Base-by-base conservation (phyloP, 2,329 filamentous ascomycete species). In the Trichocomaceae sp. region DNA sequence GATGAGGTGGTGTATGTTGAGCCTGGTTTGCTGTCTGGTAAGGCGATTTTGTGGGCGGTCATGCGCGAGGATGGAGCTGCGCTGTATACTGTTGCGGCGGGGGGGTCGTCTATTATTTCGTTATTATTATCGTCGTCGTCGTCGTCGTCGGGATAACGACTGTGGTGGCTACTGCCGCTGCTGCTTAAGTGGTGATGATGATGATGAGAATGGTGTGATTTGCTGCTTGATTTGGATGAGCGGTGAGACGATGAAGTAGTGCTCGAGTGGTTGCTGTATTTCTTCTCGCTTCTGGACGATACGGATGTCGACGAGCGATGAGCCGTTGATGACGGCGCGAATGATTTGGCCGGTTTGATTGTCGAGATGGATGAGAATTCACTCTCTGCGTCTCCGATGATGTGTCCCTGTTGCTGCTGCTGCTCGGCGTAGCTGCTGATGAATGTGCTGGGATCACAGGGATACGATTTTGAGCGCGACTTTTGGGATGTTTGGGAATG, bases 391-490 rank as follows among this genome's bases (percentile, higher is more conserved):
- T 65, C 56, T 50, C 60, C 50, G 20, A 54, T 54, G 12, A 54
- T 50, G 35, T 44, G 55, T 15, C 52, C 56, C 4, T 55, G 56
- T 10, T 54, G 55, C 8, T 47, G 54, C 13, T 54, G 55, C 8
- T 47, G 54, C 19, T 72, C 71, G 29, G 63, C 64, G 60, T 70
- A 74, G 57, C 68, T 72, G 66, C 71, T 74, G 62, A 74, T 72
- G 54, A 74, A 67, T 6, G 72, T 72, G 57, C 69, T 71, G 46
- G 69, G 66, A 50, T 67, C 65, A 58, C 62, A 66, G 3, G 64
- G 64, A 42, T 63, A 61, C 31, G 60, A 61, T 49, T 58, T 58
- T 41, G 63, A 59, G 47, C 59, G 61, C 44, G 42, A 62, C 63
- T 56, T 63, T 59, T 67, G 26, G 8, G 42, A 52, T 12, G 22